A percentile compares a stretch with the other conserved stretches of the same genome.
Conservation (phyloP, 257 asterid genomes). For the Scutellaria baicalensis region DNA sequence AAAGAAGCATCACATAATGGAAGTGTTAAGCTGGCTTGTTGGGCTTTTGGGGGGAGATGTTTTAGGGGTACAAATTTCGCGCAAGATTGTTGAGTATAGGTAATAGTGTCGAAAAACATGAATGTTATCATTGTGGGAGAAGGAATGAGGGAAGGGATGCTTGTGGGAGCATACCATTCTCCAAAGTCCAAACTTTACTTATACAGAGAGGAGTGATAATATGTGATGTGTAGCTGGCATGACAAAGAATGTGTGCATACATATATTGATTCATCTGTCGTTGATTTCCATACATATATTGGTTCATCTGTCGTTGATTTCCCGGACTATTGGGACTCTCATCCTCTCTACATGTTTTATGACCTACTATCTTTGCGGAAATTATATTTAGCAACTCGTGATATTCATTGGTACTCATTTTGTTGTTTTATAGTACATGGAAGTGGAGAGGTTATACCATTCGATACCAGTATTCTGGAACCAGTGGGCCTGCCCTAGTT, state of each 20-base stretch:
- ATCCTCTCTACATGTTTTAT: neutral
- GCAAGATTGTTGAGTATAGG: too few relatives aligned
- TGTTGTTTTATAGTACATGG: conserved; percentile 56
- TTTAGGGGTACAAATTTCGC: too few relatives aligned
- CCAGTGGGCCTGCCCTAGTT: conserved; percentile 76
- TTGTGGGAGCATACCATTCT: neutral
- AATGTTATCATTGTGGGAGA: neutral
- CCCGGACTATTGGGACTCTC: neutral
- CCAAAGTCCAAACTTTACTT: neutral
- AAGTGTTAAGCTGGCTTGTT: too few relatives aligned
- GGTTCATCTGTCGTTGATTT: neutral
- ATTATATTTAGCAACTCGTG: neutral
- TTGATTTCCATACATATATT: too few relatives aligned
- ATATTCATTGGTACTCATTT: neutral
- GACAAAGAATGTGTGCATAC: too few relatives aligned
- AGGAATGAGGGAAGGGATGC: neutral
- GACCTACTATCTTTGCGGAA: neutral
- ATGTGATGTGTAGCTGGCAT: neutral
- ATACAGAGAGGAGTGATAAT: neutral
- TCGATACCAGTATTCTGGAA: conserved; percentile 74
- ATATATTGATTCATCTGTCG: too few relatives aligned
- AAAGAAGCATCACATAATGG: too few relatives aligned
- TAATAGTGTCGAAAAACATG: too few relatives aligned
- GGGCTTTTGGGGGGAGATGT: too few relatives aligned
- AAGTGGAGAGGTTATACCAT: conserved; percentile 81